Percentiles rank a stretch among this genome's conserved stretches.
phyloP scores from a whole-genome alignment of 495 filamentous ascomycete species.

The Aspergillus conjunctus region DNA sequence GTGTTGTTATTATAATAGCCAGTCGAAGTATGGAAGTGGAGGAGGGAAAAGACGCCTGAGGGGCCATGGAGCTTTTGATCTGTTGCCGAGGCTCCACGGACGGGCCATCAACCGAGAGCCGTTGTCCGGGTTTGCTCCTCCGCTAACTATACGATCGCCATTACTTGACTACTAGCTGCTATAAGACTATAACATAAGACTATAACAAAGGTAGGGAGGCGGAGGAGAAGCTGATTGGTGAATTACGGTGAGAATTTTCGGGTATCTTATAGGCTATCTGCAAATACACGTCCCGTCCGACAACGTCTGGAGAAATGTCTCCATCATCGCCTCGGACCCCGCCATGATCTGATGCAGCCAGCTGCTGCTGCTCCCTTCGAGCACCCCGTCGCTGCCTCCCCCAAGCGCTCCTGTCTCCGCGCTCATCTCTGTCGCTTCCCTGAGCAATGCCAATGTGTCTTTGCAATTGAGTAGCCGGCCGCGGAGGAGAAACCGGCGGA shows the following conservation, averaged over 20 bases:
- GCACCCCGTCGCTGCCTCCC: neutral
- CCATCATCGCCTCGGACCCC: constrained; percentile 40
- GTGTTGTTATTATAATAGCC: neutral
- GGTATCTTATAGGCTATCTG: constrained; percentile 13
- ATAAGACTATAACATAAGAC: neutral
- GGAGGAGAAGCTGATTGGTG: neutral
- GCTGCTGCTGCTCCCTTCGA: constrained; percentile 19
- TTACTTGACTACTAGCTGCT: too few species aligned
- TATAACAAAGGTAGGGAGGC: too few species aligned
- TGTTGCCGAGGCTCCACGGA: constrained; percentile 15
- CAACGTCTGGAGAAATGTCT: constrained; percentile 37
- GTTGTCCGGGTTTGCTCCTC: neutral
- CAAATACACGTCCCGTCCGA: constrained; percentile 39
- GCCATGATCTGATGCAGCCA: constrained; percentile 39
- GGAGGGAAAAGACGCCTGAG: neutral
- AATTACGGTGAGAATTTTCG: neutral
- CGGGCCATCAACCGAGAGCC: constrained; percentile 14
- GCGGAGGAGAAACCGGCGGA: constrained; percentile 37
- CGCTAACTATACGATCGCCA: neutral
- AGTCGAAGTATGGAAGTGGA: neutral
- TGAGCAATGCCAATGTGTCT: constrained; percentile 34
- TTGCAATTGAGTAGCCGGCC: constrained; percentile 36
- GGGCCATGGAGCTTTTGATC: neutral
- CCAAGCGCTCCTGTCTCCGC: neutral
- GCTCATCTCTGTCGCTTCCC: constrained; percentile 25